A percentile compares a stretch with the other conserved stretches of the same genome.
Conservation (phyloP, 2,329 filamentous ascomycete species). For the Geoglossum cookeanum region DNA sequence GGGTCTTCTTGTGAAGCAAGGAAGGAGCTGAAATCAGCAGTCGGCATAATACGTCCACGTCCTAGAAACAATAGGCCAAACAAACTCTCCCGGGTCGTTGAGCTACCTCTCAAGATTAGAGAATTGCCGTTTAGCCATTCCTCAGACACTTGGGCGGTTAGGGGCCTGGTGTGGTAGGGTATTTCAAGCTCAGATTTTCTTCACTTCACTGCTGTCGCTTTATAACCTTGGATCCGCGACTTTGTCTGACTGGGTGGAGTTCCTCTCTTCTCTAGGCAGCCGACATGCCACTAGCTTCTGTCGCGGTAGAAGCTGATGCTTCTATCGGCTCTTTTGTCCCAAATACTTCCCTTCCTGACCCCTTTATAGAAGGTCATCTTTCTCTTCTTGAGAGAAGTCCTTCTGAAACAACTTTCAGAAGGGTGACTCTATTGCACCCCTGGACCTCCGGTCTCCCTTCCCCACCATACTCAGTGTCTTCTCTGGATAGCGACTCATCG, state of each 20-base stretch:
- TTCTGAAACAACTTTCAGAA: background rate
- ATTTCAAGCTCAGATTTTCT: background rate
- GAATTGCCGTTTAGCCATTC: background rate
- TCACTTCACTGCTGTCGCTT: background rate
- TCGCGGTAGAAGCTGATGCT: background rate
- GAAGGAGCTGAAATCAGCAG: too few species aligned
- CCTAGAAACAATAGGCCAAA: background rate
- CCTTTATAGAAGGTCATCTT: background rate
- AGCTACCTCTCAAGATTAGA: background rate
- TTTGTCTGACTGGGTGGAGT: background rate
- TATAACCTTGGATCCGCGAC: background rate
- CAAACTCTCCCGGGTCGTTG: background rate
- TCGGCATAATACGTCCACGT: background rate
- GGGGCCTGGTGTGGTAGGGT: background rate
- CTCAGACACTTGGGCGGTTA: background rate
- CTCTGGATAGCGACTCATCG: background rate
- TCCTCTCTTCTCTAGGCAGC: background rate
- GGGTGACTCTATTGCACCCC: background rate
- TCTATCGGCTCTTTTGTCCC: background rate
- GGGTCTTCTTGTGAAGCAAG: too few species aligned
- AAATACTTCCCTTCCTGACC: background rate
- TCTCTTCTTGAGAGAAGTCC: background rate
- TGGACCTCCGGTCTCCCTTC: background rate
- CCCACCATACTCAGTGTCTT: background rate
- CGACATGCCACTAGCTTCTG: background rate